Percentiles rank a stretch among this genome's conserved stretches.
Conservation (phyloP, 768 basidiomycete genomes). For the Fomitopsis serialis region DNA sequence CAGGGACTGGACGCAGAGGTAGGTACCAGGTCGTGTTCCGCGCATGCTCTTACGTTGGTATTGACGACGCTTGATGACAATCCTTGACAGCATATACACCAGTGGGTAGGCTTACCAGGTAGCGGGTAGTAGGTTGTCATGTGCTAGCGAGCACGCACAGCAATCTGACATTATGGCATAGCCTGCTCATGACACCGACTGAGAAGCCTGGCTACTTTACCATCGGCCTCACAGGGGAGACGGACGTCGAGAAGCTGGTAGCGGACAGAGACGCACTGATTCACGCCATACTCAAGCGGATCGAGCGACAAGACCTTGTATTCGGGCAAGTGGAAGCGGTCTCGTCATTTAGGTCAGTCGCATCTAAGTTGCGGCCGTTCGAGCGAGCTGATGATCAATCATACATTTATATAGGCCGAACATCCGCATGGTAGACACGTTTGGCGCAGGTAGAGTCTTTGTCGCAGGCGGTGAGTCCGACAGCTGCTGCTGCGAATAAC, state of each 20-base stretch:
- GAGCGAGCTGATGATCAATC: too few species aligned
- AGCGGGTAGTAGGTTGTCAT: neutral
- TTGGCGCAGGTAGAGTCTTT: constrained; percentile 37
- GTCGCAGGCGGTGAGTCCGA: constrained; percentile 37
- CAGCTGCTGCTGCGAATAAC: neutral
- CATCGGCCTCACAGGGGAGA: neutral
- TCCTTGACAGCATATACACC: neutral
- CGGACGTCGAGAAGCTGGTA: neutral
- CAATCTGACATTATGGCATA: neutral
- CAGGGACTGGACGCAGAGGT: neutral
- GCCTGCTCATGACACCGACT: neutral
- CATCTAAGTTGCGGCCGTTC: too few species aligned
- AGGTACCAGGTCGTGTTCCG: neutral
- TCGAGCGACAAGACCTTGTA: neutral
- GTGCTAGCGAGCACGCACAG: neutral
- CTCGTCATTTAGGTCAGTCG: too few species aligned
- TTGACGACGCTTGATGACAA: neutral
- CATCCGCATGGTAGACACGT: constrained; percentile 41
- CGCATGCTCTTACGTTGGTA: neutral
- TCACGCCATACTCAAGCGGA: neutral
- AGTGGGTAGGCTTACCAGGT: neutral
- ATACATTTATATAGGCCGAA: constrained; percentile 30
- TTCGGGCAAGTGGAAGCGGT: neutral
- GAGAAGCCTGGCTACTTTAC: neutral
- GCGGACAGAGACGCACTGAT: neutral